Conservation (phyloP, 1,139 yeast genomes). For the Candida tropicalis region DNA sequence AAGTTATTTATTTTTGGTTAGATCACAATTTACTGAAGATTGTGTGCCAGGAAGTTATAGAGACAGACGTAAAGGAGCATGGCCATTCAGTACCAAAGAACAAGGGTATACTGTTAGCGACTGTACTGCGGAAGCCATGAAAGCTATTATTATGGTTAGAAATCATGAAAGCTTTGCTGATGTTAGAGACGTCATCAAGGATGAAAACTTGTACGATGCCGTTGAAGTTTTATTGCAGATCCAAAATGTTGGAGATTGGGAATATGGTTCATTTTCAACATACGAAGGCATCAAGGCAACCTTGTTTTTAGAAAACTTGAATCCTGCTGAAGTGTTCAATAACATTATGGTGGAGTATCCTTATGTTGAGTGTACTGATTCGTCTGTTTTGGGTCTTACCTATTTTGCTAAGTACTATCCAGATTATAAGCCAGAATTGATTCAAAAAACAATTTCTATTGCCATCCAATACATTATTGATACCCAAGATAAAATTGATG, state of each 20-base stretch:
- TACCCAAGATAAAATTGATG: slow-evolving; percentile 68
- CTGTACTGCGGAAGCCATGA: slow-evolving; percentile 94
- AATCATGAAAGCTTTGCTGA: slow-evolving; percentile 54
- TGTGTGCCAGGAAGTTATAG: slow-evolving; percentile 80
- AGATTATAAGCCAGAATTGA: slow-evolving; percentile 65
- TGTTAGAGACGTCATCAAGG: slow-evolving; percentile 24
- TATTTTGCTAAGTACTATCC: slow-evolving; percentile 69
- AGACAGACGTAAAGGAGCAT: slow-evolving; percentile 86
- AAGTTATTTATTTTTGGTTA: slow-evolving; percentile 71
- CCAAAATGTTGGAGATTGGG: slow-evolving; percentile 79
- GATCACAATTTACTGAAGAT: slow-evolving; percentile 84
- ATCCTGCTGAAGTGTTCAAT: slow-evolving; percentile 98
- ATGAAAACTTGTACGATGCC: slow-evolving; percentile 57
- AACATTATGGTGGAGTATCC: slow-evolving; percentile 99
- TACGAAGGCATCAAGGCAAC: slow-evolving; percentile 89
- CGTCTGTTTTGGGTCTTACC: slow-evolving; percentile 85
- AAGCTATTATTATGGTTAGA: slow-evolving; percentile 91
- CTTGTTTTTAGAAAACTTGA: slow-evolving; percentile 70
- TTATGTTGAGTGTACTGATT: slow-evolving; percentile 96
- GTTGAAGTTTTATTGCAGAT: slow-evolving; percentile 64
- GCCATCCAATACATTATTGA: slow-evolving; percentile 74
- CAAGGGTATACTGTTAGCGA: slow-evolving; percentile 98
- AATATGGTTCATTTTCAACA: slow-evolving; percentile 90
- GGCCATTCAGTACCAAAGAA: slow-evolving; percentile 95
- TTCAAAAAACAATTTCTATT: slow-evolving; percentile 64